These are phyloP conservation scores for Mycena latifolia DNA, from an alignment of 768 basidiomycete genomes.

Conservation along the genomic window DNA sequence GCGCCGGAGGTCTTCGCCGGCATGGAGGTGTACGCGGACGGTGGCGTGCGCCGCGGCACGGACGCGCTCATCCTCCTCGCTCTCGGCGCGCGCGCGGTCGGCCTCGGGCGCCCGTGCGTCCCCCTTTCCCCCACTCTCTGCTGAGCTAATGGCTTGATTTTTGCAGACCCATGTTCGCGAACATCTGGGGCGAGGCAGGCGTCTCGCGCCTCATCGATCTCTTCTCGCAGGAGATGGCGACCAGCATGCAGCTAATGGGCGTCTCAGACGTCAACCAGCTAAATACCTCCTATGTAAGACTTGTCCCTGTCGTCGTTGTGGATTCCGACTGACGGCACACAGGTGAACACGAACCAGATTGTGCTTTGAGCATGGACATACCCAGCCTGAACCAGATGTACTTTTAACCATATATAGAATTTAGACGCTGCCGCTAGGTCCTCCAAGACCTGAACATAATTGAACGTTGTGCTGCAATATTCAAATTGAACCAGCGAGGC, in stretches of 20 bases:
- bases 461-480: no score
- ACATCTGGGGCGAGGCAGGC: conserved; percentile 50
- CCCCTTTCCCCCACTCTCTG: neutral
- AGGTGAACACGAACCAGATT: conserved; percentile 39
- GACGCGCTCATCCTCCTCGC: conserved; percentile 58
- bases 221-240: conserved; percentile 37
- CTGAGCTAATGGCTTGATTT: neutral
- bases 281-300: conserved; percentile 39
- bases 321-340: neutral
- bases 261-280: conserved; percentile 35
- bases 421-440: neutral
- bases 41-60: conserved; percentile 59
- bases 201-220: conserved; percentile 40
- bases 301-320: neutral
- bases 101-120: conserved; percentile 46
- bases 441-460: no score
- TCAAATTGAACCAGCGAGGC: no score
- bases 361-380: neutral
- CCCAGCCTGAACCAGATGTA: neutral
- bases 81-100: conserved; percentile 56
- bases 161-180: conserved; percentile 50
- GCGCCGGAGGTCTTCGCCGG: conserved; percentile 53
- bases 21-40: conserved; percentile 59
- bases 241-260: conserved; percentile 43
- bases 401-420: neutral